Conservation (phyloP, 768 basidiomycete genomes). For the Rhodotorula taiwanensis region DNA sequence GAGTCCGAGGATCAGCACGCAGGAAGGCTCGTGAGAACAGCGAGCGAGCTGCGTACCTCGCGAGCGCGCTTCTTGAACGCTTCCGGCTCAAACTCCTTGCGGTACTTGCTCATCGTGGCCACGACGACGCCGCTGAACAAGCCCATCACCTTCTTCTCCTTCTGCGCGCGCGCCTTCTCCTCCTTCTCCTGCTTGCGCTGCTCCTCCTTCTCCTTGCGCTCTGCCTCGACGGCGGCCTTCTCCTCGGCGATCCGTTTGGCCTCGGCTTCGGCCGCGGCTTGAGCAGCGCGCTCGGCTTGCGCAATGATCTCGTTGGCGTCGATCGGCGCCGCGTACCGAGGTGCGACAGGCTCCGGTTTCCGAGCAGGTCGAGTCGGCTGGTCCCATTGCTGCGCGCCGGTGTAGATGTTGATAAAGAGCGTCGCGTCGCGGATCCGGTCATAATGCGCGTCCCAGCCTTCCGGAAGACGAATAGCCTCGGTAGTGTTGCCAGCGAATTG, state of each 20-base stretch:
- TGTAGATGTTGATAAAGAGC: constrained; percentile 8
- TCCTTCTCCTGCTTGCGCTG: constrained; percentile 53
- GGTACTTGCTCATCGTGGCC: constrained; percentile 83
- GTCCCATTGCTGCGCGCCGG: constrained; percentile 7
- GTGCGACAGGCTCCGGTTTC: constrained; percentile 29
- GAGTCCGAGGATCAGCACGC: constrained; percentile 4
- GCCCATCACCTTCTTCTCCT: constrained; percentile 73
- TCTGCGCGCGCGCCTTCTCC: constrained; percentile 29
- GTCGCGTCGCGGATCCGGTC: background rate
- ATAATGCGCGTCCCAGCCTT: constrained; percentile 17
- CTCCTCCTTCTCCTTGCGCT: constrained; percentile 27
- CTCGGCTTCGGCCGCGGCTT: constrained; percentile 36
- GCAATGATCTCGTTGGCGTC: constrained; percentile 45
- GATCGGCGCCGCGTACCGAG: constrained; percentile 3
- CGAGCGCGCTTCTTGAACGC: constrained; percentile 91
- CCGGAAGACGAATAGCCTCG: constrained; percentile 7
- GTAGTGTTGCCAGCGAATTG: no score
- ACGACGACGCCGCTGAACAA: constrained; percentile 86
- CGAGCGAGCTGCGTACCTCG: no score
- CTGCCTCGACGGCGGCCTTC: constrained; percentile 16
- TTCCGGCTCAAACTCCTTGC: constrained; percentile 62
- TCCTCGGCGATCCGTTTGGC: constrained; percentile 35
- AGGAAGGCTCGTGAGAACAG: no score
- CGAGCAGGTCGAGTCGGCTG: constrained; percentile 41
- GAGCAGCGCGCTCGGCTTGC: constrained; percentile 42